Evolutionary conservation across 2,329 filamentous ascomycete species (phyloP).

Genomic region (Trichoderma cornu-damae): DNA sequence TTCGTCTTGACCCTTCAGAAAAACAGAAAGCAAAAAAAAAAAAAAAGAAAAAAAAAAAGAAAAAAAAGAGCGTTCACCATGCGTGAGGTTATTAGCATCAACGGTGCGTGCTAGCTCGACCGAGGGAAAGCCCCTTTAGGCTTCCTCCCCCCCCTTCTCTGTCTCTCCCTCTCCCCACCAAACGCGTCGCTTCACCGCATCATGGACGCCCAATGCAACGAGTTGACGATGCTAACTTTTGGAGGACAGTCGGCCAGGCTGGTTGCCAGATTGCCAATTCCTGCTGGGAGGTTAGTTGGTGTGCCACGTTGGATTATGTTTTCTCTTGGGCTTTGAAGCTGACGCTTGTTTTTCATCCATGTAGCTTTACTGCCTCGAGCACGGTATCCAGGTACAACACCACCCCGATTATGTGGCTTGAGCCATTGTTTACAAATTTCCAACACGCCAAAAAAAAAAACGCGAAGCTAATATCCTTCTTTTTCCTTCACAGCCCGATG

Average conservation of each 20-base stretch:
- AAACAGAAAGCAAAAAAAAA: conserved; percentile 16
- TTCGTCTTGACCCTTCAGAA: conserved; percentile 16
- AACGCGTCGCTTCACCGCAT: conserved; percentile 40
- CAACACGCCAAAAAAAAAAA: not conserved
- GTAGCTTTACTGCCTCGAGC: conserved; percentile 99
- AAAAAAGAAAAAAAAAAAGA: conserved; percentile 19
- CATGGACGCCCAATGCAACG: conserved; percentile 18
- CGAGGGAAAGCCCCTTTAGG: conserved; percentile 24
- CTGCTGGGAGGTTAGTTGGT: conserved; percentile 92
- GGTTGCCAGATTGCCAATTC: conserved; percentile 99
- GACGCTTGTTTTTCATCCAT: conserved; percentile 29
- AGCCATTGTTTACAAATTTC: conserved; percentile 15
- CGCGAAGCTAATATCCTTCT: conserved; percentile 14
- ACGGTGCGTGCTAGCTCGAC: conserved; percentile 60
- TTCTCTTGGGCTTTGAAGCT: conserved; percentile 23
- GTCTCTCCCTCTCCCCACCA: conserved; percentile 29
- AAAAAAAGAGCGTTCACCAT: conserved; percentile 66
- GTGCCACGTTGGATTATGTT: not conserved
- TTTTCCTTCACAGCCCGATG: conserved; percentile 68
- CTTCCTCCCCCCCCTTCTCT: conserved; percentile 31
- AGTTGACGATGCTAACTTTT: conserved; percentile 44
- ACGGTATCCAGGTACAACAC: conserved; percentile 83
- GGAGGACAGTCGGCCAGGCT: conserved; percentile 85
- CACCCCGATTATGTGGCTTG: conserved; percentile 17
- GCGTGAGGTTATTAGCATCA: conserved; percentile 99